Percentiles rank a stretch among this genome's conserved stretches.
Conservation (phyloP, 1,284 basidiomycete genomes). For the Tremellales sp. region DNA sequence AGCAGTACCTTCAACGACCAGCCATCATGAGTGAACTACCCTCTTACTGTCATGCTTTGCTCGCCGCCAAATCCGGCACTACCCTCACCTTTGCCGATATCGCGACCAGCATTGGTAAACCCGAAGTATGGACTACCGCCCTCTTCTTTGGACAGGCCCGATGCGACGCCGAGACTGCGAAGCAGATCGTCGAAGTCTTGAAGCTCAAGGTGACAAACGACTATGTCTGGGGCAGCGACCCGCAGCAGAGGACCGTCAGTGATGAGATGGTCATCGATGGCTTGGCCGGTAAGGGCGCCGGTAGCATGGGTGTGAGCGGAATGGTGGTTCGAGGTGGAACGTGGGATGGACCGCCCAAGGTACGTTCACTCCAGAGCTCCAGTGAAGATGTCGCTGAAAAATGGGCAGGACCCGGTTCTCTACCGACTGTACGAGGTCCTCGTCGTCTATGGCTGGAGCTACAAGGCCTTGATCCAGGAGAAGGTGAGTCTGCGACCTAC, state of each 20-base stretch:
- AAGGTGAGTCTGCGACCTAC: slow-evolving; percentile 60
- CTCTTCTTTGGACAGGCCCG: slow-evolving; percentile 85
- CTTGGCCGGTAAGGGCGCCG: slow-evolving; percentile 19
- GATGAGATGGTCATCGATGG: slow-evolving; percentile 15
- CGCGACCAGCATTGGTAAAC: slow-evolving; percentile 63
- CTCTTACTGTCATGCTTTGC: slow-evolving; percentile 21
- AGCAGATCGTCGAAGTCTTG: slow-evolving; percentile 68
- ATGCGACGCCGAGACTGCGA: slow-evolving; percentile 56
- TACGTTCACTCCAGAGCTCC: slow-evolving; percentile 4
- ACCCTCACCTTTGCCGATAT: slow-evolving; percentile 70
- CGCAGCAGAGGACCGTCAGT: slow-evolving; percentile 1
- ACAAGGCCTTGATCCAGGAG: slow-evolving; percentile 74
- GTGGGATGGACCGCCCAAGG: slow-evolving; percentile 42
- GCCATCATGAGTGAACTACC: slow-evolving; percentile 15
- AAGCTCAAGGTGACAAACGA: no score
- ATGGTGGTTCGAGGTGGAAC: slow-evolving; percentile 32
- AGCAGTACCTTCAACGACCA: background rate
- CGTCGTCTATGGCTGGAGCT: slow-evolving; percentile 64
- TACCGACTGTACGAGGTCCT: slow-evolving; percentile 83
- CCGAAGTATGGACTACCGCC: slow-evolving; percentile 84
- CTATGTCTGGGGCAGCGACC: slow-evolving; percentile 49
- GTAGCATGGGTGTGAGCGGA: slow-evolving; percentile 27
- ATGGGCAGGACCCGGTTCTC: slow-evolving; percentile 63
- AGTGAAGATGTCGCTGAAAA: background rate
- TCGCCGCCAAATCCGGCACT: slow-evolving; percentile 38